phyloP scores from a whole-genome alignment of 2,329 filamentous ascomycete genomes.

The Hysterium pulicare region DNA sequence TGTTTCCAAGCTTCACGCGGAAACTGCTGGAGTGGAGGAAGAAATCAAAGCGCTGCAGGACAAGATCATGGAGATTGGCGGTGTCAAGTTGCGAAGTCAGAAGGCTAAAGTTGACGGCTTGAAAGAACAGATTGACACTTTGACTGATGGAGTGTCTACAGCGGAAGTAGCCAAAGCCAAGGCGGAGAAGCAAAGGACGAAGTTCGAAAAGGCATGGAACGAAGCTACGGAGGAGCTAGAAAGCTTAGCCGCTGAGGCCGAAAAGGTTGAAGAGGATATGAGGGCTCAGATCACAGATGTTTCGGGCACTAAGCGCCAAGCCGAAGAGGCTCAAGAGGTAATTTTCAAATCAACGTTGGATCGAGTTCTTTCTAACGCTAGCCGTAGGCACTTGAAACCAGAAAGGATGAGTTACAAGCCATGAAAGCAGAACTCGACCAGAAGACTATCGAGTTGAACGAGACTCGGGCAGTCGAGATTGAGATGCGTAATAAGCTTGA shows the following conservation, averaged over 20 bases:
- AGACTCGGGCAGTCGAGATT: slow-evolving; percentile 84
- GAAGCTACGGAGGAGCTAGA: slow-evolving; percentile 79
- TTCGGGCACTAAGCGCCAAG: slow-evolving; percentile 66
- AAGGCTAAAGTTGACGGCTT: slow-evolving; percentile 81
- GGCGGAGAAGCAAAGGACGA: slow-evolving; percentile 85
- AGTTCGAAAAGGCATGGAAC: slow-evolving; percentile 77
- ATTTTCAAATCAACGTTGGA: too few species aligned
- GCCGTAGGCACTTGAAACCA: slow-evolving; percentile 62
- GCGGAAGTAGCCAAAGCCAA: slow-evolving; percentile 88
- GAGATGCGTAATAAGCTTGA: slow-evolving; percentile 99
- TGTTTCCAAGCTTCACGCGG: slow-evolving; percentile 72
- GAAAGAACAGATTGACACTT: slow-evolving; percentile 77
- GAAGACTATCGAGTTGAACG: slow-evolving; percentile 81
- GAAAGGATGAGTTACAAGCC: slow-evolving; percentile 73
- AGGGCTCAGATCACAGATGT: slow-evolving; percentile 72
- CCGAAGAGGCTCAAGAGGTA: slow-evolving; percentile 75
- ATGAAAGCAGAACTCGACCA: slow-evolving; percentile 85
- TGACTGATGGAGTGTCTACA: slow-evolving; percentile 77
- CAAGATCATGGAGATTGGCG: slow-evolving; percentile 98
- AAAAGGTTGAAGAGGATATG: slow-evolving; percentile 75
- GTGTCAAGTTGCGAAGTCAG: slow-evolving; percentile 85
- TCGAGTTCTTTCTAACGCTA: too few species aligned
- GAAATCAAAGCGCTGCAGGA: slow-evolving; percentile 92
- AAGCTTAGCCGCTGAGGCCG: slow-evolving; percentile 67
- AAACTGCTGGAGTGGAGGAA: slow-evolving; percentile 85